Evolutionary conservation across 2,329 filamentous ascomycete genomes (phyloP).

Genomic region (Aspergillus neoniger): DNA sequence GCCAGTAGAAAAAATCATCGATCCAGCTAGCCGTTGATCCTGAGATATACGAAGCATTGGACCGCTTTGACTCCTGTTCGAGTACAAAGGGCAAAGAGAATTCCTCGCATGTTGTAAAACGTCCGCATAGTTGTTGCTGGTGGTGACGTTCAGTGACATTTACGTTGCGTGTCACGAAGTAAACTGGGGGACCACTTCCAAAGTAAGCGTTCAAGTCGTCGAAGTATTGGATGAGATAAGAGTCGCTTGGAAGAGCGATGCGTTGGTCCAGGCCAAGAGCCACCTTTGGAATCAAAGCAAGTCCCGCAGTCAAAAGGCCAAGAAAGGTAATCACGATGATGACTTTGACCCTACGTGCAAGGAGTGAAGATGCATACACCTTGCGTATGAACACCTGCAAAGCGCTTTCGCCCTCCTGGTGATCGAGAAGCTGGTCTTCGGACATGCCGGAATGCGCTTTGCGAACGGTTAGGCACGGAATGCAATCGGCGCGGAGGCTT

Average conservation of each 20-base stretch:
- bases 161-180: conserved; percentile 83
- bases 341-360: conserved; percentile 78
- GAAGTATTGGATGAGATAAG: conserved; percentile 94
- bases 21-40: conserved; percentile 92
- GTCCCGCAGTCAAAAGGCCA: conserved; percentile 78
- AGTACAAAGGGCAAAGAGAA: conserved; percentile 85
- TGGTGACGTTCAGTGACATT: conserved; percentile 74
- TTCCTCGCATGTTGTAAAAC: conserved; percentile 84
- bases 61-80: conserved; percentile 89
- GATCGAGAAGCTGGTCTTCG: conserved; percentile 68
- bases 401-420: conserved; percentile 74
- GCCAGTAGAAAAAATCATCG: conserved; percentile 93
- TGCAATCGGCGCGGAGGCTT: conserved; percentile 82
- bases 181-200: conserved; percentile 87
- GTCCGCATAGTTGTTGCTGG: conserved; percentile 85
- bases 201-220: conserved; percentile 94
- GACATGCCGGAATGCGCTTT: conserved; percentile 68
- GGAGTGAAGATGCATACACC: conserved; percentile 77
- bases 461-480: conserved; percentile 83
- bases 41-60: conserved; percentile 83
- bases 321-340: conserved; percentile 78
- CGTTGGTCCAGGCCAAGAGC: conserved; percentile 89
- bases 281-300: conserved; percentile 82
- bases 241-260: conserved; percentile 89
- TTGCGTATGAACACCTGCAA: conserved; percentile 89